Evolutionary conservation across 805 yeast species (phyloP), one percentile per base, ranked within the genome.

Genomic region (Candida awuae): DNA sequence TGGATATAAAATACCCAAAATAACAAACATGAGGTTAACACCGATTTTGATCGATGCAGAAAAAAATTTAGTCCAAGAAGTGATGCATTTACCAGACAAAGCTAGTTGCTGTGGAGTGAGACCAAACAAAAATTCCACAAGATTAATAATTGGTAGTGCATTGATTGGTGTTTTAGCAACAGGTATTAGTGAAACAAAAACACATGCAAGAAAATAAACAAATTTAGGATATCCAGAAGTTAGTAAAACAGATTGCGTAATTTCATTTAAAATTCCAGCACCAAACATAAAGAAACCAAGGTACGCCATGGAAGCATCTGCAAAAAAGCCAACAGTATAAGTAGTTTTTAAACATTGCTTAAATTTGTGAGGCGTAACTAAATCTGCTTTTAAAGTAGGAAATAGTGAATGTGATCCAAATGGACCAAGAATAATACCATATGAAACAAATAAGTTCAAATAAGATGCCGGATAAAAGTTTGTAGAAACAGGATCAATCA

Each of bases 391-490:
- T 38, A 83, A 65, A 48, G 83, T 83, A 3, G 92, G 92, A 52
- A 83, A 84, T 19, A 84, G 73, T 5, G 92, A 85, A 59, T 84
- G 92, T 0, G 92, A 90, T 6, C 92, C 87, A 66, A 83, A 84
- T 1, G 90, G 88, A 4, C 88, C 81, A 68, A 79, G 68, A 44
- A 77, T 68, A 37, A 79, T 77, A 10, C 84, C 84, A 35, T 77
- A 63, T 1, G 81, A 70, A 26, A 75, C 58, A 8, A 73, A 52
- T 8, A 77, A 47, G 35, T 65, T 63, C 6, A 58, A 49, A 20
- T 55, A 32, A 9, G 67, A 46, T 14, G 47, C 52, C 23, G 65
- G 81, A 59, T 56, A 72, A 18, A 61, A 56, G 53, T 51, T 66
- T 22, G 63, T 65, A 33, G 57, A 56, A 38, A 76, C 75, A 26